Percentiles rank a stretch among this genome's conserved stretches.
phyloP scores from a whole-genome alignment of 768 basidiomycete genomes.

The Rhodotorula graminis region DNA sequence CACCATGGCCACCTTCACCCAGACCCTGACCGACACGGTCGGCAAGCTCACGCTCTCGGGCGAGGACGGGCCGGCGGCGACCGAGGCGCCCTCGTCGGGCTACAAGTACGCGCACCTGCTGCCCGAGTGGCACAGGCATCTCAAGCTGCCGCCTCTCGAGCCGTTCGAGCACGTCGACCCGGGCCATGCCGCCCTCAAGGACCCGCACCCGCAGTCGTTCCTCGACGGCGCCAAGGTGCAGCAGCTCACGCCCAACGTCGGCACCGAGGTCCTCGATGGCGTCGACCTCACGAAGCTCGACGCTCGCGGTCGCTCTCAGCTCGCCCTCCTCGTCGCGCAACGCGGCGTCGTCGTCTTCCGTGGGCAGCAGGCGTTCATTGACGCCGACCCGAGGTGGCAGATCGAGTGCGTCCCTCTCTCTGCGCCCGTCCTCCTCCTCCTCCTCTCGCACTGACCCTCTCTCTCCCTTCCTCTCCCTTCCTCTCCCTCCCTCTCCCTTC shows the following conservation, averaged over 20 bases:
- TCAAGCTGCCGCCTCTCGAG: conserved; percentile 61
- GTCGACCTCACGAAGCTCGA: conserved; percentile 62
- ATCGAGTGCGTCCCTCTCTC: conserved; percentile 43
- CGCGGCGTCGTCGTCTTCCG: conserved; percentile 57
- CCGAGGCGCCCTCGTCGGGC: too few relatives aligned
- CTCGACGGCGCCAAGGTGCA: conserved; percentile 59
- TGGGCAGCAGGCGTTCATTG: conserved; percentile 68
- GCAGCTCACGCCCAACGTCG: conserved; percentile 68
- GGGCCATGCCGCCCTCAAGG: conserved; percentile 54
- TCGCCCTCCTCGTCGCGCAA: conserved; percentile 68
- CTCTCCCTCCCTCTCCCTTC: too few relatives aligned
- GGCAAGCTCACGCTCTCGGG: not conserved
- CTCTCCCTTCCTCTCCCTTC: too few relatives aligned
- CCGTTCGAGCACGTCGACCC: conserved; percentile 76
- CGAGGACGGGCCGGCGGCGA: not conserved
- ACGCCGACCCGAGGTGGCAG: conserved; percentile 50
- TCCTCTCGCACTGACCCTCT: conserved; percentile 20
- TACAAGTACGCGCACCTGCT: conserved; percentile 69
- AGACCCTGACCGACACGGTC: not conserved
- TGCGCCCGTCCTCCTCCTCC: conserved; percentile 56
- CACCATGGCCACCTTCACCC: not conserved
- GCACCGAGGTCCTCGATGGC: conserved; percentile 59
- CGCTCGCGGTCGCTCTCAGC: conserved; percentile 60
- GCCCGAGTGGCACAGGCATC: conserved; percentile 56
- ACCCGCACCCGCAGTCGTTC: conserved; percentile 65